These are phyloP conservation scores for Alternaria ventricosa DNA, from an alignment of 2,329 filamentous ascomycete species.

Conservation along the genomic window DNA sequence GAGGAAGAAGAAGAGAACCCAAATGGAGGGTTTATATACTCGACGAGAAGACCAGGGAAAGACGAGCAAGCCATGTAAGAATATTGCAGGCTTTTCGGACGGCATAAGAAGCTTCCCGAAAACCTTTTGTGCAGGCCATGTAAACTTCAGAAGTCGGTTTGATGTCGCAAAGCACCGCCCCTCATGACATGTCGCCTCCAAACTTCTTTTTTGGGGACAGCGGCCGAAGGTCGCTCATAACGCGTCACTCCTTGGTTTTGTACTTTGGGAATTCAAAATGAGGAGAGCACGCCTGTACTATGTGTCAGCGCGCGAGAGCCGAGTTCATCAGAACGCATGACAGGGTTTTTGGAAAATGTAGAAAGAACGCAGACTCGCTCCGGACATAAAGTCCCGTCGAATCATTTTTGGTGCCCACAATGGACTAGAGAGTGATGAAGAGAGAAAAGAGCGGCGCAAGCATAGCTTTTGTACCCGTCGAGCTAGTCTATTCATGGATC, in stretches of 20 bases:
- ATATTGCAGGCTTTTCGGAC: too few relatives aligned
- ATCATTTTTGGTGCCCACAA: neutral
- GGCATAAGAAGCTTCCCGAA: too few relatives aligned
- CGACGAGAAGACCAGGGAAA: neutral
- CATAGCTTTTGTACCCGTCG: neutral
- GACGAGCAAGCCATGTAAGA: fast-evolving
- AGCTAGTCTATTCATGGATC: neutral
- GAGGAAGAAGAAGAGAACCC: too few relatives aligned
- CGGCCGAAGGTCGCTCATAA: neutral
- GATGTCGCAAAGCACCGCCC: neutral
- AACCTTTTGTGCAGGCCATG: neutral
- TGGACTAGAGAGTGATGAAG: neutral
- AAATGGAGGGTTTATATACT: neutral
- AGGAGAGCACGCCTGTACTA: neutral
- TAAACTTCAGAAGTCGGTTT: neutral
- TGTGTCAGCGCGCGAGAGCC: neutral
- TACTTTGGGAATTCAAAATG: neutral
- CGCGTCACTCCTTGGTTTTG: fast-evolving
- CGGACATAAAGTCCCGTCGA: too few relatives aligned
- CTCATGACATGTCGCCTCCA: neutral
- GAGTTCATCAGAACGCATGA: fast-evolving
- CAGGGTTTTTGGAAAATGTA: neutral
- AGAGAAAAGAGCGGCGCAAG: fast-evolving
- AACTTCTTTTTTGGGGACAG: neutral
- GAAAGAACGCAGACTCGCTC: neutral